Base-by-base conservation (phyloP, 2,329 filamentous ascomycete species). In the Zymoseptoria brevis region DNA sequence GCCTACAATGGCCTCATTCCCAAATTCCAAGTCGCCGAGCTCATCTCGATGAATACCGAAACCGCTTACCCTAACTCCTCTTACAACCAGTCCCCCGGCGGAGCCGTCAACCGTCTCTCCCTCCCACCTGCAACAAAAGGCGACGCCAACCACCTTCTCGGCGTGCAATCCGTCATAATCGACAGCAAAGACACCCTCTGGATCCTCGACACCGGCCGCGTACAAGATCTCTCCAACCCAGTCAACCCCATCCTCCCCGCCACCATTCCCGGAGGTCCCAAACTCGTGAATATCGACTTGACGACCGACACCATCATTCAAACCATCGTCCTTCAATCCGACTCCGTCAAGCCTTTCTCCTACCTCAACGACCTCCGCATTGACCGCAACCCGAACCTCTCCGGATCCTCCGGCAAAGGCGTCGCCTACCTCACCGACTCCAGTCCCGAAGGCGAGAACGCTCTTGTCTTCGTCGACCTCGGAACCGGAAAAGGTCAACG, bases 311-410 rank as follows among this genome's bases (percentile, higher is more conserved):
- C 67, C 11, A 69, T 80, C 19, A 71, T 80, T 60, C 68, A 76
- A 52, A 81, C 77, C 2, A 80, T 80, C 55, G 66, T 77, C 2
- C 80, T 81, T 66, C 74, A 75, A 0, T 59, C 68, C 2, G 73
- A 68, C 11, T 76, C 79, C 8, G 77, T 76, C 3, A 76, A 72
- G 50, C 63, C 74, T 7, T 75, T 77, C 59, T 77, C 73, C 6
- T 81, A 81, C 57, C 73, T 79, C 19, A 81, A 81, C 63, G 79
- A 81, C 61, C 69, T 81, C 7, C 76, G 79, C 45, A 78, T 81
- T 67, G 78, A 81, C 64, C 71, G 79, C 19, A 73, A 74, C 13
- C 55, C 74, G 4, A 65, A 64, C 16, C 35, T 41, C 11, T 41
- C 35, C 35, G 35, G 35, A 3, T 41, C 35, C 16, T 41, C 35